These are phyloP conservation scores for Tolypocladium nubicola DNA, from an alignment of 2,329 filamentous ascomycete genomes.

Conservation along the genomic window DNA sequence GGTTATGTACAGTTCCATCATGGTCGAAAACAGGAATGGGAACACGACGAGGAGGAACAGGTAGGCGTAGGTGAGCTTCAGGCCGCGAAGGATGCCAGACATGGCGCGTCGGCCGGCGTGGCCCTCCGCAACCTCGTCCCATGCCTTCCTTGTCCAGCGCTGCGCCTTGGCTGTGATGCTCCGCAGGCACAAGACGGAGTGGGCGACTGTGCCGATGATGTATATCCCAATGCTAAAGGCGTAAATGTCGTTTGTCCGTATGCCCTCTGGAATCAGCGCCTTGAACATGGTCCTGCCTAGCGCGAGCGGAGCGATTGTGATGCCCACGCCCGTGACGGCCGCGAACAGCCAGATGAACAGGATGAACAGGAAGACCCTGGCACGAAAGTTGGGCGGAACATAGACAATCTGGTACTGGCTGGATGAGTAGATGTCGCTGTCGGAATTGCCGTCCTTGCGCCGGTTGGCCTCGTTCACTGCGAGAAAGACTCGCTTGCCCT, in stretches of 20 bases:
- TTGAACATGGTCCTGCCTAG: slow-evolving; percentile 75
- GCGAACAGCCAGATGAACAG: slow-evolving; percentile 89
- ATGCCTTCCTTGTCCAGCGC: slow-evolving; percentile 15
- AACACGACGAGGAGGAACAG: slow-evolving; percentile 65
- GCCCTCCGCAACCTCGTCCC: slow-evolving; percentile 11
- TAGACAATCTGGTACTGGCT: slow-evolving; percentile 63
- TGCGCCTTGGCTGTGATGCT: slow-evolving; percentile 22
- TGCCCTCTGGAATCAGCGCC: slow-evolving; percentile 56
- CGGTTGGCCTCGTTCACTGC: slow-evolving; percentile 57
- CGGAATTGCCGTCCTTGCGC: slow-evolving; percentile 45
- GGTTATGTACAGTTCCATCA: slow-evolving; percentile 82
- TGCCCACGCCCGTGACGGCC: slow-evolving; percentile 71
- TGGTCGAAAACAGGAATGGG: slow-evolving; percentile 65
- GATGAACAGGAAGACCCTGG: slow-evolving; percentile 76
- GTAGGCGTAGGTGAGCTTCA: slow-evolving; percentile 62
- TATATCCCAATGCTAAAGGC: slow-evolving; percentile 89
- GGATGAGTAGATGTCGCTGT: slow-evolving; percentile 41
- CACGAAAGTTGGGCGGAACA: slow-evolving; percentile 73
- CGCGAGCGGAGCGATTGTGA: slow-evolving; percentile 77
- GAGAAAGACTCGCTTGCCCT: slow-evolving; percentile 71
- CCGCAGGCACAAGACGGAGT: slow-evolving; percentile 44
- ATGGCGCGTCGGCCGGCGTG: slow-evolving; percentile 14
- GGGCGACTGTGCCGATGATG: slow-evolving; percentile 58
- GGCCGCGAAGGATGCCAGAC: slow-evolving; percentile 18
- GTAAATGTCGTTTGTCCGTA: slow-evolving; percentile 87